Evolutionary conservation across 768 basidiomycete species (phyloP).

Genomic region (Peribolospora baueri): DNA sequence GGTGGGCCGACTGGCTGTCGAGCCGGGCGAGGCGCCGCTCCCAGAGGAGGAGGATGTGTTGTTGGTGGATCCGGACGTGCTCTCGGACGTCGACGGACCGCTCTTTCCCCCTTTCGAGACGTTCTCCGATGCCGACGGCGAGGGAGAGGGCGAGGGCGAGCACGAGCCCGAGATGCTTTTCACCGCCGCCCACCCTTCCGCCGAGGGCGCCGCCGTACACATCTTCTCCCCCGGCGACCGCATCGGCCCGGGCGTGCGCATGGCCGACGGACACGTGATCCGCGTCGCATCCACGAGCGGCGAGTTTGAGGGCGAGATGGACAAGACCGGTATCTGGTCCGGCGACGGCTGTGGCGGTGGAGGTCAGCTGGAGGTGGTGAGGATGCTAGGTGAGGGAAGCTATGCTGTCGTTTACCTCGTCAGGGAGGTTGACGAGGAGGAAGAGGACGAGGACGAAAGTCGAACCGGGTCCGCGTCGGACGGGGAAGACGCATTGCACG

Average conservation of each 20-base stretch:
- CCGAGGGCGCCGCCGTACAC: slow-evolving; percentile 23
- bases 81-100: slow-evolving; percentile 4
- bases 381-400: slow-evolving; percentile 11
- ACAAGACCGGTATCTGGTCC: not conserved
- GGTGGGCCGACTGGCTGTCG: not conserved
- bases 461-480: not conserved
- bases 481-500: not conserved
- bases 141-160: not conserved
- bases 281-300: slow-evolving; percentile 60
- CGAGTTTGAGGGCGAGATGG: slow-evolving; percentile 20
- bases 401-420: slow-evolving; percentile 15
- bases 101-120: not conserved
- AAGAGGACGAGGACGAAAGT: too few relatives aligned
- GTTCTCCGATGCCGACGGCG: not conserved
- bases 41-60: not conserved
- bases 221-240: slow-evolving; percentile 48
- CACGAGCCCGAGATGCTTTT: not conserved
- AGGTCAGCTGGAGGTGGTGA: slow-evolving; percentile 12
- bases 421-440: slow-evolving; percentile 10
- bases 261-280: slow-evolving; percentile 43
- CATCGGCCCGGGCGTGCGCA: slow-evolving; percentile 38
- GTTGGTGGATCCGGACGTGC: not conserved
- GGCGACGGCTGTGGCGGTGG: slow-evolving; percentile 7
- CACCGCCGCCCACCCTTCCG: slow-evolving; percentile 7
- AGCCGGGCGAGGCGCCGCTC: not conserved